Evolutionary conservation across 163 green algal species (phyloP), one percentile per base, ranked within the genome.

Genomic region (Chloromonas sp.): DNA sequence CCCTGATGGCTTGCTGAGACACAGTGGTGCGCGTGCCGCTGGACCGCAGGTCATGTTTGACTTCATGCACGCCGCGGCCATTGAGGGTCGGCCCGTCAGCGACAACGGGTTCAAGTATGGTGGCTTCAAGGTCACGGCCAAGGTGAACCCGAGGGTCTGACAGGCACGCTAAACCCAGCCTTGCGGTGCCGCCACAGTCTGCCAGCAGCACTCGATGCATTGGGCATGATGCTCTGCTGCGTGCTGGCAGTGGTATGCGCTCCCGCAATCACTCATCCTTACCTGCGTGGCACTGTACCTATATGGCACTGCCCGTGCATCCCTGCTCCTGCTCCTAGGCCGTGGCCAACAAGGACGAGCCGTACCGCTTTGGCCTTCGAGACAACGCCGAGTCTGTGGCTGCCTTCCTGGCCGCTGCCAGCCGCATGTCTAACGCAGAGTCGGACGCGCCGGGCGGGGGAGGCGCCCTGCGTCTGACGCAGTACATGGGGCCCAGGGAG

Each of bases 331-430:
- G 66, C 66, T 11, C 66, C 66, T 85, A 92, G 85, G 84, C 86
- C 0, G 92, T 95, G 14, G 90, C 89, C 1, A 93, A 92, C 86
- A 96, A 96, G 86, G 91, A 89, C 0, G 93, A 96, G 88, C 89
- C 91, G 1, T 96, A 95, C 86, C 58, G 92, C 8, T 94, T 88
- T 59, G 93, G 89, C 58, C 86, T 96, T 3, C 60, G 84, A 3
- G 74, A 90, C 61, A 86, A 71, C 3, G 66, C 74, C 0, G 87
- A 88, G 0, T 88, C 77, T 0, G n/a, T 96, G 62, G 58, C 70
- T 2, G 88, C 83, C 1, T 91, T 89, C 71, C 70, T 95, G 36
- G 74, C 61, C 11, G 76, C 81, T 0, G 61, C 83, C 71, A 78
- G 82, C 84, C 87, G 87, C 66, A 5, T 5, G 5, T 74, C 66